These are phyloP conservation scores for Cladobotryum mycophilum DNA, from an alignment of 2,329 filamentous ascomycete species.

Conservation along the genomic window DNA sequence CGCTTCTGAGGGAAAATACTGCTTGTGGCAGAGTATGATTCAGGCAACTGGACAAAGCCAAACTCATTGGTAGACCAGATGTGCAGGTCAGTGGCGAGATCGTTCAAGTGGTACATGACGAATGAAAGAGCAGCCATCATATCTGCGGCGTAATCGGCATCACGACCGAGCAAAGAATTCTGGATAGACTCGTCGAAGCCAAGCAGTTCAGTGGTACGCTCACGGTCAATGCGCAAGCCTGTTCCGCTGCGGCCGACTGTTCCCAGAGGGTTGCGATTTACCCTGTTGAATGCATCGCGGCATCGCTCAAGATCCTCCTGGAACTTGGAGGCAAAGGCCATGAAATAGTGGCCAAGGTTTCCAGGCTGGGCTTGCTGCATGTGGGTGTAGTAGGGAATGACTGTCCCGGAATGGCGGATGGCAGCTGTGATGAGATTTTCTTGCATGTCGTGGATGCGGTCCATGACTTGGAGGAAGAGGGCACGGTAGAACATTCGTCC, in stretches of 20 bases:
- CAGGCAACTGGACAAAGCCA: constrained; percentile 9
- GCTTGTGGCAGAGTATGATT: constrained; percentile 9
- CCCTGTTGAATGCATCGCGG: neutral
- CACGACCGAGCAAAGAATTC: neutral
- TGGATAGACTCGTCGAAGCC: neutral
- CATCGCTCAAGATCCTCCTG: neutral
- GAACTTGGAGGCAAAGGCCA: neutral
- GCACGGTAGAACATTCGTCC: constrained; percentile 9
- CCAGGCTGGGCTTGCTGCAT: constrained; percentile 14
- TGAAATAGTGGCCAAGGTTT: constrained; percentile 10
- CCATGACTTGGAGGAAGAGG: constrained; percentile 1
- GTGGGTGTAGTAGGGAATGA: constrained; percentile 13
- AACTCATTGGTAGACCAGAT: constrained; percentile 10
- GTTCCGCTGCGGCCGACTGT: too few species aligned
- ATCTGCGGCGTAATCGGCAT: constrained; percentile 6
- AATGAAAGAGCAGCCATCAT: constrained; percentile 4
- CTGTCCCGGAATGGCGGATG: neutral
- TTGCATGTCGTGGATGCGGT: neutral
- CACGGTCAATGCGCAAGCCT: too few species aligned
- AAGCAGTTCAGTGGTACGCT: neutral
- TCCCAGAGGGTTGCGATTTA: too few species aligned
- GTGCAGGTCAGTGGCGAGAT: constrained; percentile 10
- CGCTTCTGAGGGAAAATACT: constrained; percentile 14
- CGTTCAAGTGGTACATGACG: constrained; percentile 7
- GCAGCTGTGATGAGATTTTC: constrained; percentile 7